Conservation (phyloP, 768 basidiomycete genomes). For the Lactarius vividus region DNA sequence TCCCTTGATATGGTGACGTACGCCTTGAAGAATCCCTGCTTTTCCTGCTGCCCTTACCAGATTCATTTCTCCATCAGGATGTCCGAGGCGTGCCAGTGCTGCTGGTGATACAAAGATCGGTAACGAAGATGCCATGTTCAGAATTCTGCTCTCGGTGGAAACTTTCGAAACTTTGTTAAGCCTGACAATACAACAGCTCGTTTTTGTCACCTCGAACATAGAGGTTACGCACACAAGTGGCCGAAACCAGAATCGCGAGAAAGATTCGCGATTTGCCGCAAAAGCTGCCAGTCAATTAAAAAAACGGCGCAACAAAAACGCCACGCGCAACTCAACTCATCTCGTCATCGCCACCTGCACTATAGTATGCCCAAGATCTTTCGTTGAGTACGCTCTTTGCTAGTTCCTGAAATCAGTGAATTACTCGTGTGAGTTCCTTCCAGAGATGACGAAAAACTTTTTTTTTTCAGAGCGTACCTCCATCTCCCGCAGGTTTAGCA, state of each 20-base stretch:
- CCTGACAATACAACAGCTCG: slow-evolving; percentile 18
- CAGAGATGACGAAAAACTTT: neutral
- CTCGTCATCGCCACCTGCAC: slow-evolving; percentile 33
- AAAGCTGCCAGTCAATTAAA: slow-evolving; percentile 24
- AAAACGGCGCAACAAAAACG: slow-evolving; percentile 14
- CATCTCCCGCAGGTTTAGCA: slow-evolving; percentile 34
- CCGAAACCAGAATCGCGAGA: slow-evolving; percentile 74
- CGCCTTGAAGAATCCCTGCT: slow-evolving; percentile 46
- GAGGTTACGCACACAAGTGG: slow-evolving; percentile 52
- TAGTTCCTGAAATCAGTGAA: slow-evolving; percentile 23
- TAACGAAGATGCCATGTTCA: slow-evolving; percentile 32
- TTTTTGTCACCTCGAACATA: neutral
- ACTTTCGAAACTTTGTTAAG: slow-evolving; percentile 33
- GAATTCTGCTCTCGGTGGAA: slow-evolving; percentile 29
- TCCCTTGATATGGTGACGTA: slow-evolving; percentile 31
- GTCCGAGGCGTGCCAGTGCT: slow-evolving; percentile 43
- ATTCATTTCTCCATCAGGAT: slow-evolving; percentile 50
- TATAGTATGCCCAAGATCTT: slow-evolving; percentile 36
- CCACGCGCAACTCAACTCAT: slow-evolving; percentile 21
- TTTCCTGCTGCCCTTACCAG: slow-evolving; percentile 43
- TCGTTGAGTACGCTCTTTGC: slow-evolving; percentile 31
- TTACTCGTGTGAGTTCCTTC: neutral
- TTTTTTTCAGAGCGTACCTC: slow-evolving; percentile 25
- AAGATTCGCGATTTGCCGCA: slow-evolving; percentile 27
- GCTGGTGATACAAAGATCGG: slow-evolving; percentile 44